Evolutionary conservation across 768 basidiomycete genomes (phyloP).

Genomic region (Russula sp.): DNA sequence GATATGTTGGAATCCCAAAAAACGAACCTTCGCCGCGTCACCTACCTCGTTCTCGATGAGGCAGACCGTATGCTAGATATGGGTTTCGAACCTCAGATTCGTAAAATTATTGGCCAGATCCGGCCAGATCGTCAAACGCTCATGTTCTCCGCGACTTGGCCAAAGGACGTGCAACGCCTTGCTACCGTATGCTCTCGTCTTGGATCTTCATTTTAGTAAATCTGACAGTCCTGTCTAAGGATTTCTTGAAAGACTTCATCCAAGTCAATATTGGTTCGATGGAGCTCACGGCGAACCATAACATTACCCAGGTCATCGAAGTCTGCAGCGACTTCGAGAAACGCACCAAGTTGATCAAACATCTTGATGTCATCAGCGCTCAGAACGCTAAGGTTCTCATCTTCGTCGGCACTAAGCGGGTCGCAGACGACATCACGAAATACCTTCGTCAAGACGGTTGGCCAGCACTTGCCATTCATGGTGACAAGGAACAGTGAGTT

Average conservation of each 20-base stretch:
- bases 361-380: constrained; percentile 91
- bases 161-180: constrained; percentile 97
- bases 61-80: constrained; percentile 99
- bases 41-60: constrained; percentile 98
- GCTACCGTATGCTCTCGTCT: constrained; percentile 60
- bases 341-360: constrained; percentile 92
- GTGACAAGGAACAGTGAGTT: constrained; percentile 96
- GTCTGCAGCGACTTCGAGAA: constrained; percentile 98
- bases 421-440: constrained; percentile 98
- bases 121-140: constrained; percentile 97
- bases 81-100: constrained; percentile 99
- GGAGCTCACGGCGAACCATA: constrained; percentile 98
- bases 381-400: constrained; percentile 99
- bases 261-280: constrained; percentile 99
- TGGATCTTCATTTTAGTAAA: not conserved
- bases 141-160: constrained; percentile 99
- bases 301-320: constrained; percentile 93
- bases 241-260: constrained; percentile 94
- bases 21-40: constrained; percentile 93
- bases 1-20: constrained; percentile 98
- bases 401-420: constrained; percentile 96
- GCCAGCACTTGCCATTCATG: constrained; percentile 99
- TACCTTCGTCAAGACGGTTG: constrained; percentile 97
- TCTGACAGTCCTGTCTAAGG: constrained; percentile 45
- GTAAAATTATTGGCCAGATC: constrained; percentile 96